A percentile compares a stretch with the other conserved stretches of the same genome.
phyloP scores from a whole-genome alignment of 352 stramenopile genomes.

The Globisporangium barbulae region DNA sequence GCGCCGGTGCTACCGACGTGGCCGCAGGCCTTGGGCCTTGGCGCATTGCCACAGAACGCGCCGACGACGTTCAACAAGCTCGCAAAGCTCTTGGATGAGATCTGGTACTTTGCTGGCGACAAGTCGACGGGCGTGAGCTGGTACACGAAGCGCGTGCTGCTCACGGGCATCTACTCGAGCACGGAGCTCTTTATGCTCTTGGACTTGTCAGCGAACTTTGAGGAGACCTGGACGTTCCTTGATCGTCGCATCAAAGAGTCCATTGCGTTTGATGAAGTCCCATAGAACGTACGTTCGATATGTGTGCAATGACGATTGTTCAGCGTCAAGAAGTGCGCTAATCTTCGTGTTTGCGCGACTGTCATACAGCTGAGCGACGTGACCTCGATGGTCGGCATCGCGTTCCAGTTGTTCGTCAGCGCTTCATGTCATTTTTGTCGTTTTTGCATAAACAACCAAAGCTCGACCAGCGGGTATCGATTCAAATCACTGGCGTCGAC shows the following conservation, averaged over 20 bases:
- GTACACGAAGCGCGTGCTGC: conserved; percentile 83
- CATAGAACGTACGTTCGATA: conserved; percentile 61
- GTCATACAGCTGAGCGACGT: conserved; percentile 63
- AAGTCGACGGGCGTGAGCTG: conserved; percentile 79
- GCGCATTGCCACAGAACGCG: conserved; percentile 70
- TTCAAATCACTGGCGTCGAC: too few relatives aligned
- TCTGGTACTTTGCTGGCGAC: conserved; percentile 88
- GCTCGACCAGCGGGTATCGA: too few relatives aligned
- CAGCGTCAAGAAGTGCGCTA: too few relatives aligned
- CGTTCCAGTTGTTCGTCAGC: conserved; percentile 72
- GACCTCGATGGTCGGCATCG: conserved; percentile 75
- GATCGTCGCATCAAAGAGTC: conserved; percentile 82
- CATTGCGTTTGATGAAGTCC: conserved; percentile 71
- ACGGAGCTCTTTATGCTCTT: conserved; percentile 86
- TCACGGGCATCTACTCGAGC: conserved; percentile 76
- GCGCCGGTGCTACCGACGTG: conserved; percentile 55
- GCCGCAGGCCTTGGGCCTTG: conserved; percentile 79
- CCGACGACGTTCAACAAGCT: conserved; percentile 70
- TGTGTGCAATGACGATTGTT: background rate
- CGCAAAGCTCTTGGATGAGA: conserved; percentile 69
- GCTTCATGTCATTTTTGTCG: too few relatives aligned
- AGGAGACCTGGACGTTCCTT: conserved; percentile 83
- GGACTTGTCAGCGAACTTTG: conserved; percentile 63
- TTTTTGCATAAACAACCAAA: too few relatives aligned
- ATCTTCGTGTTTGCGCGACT: background rate